Percentiles rank a stretch among this genome's conserved stretches.
These are phyloP conservation scores for Pythium aristosporum DNA, from an alignment of 352 stramenopile genomes.

Conservation along the genomic window DNA sequence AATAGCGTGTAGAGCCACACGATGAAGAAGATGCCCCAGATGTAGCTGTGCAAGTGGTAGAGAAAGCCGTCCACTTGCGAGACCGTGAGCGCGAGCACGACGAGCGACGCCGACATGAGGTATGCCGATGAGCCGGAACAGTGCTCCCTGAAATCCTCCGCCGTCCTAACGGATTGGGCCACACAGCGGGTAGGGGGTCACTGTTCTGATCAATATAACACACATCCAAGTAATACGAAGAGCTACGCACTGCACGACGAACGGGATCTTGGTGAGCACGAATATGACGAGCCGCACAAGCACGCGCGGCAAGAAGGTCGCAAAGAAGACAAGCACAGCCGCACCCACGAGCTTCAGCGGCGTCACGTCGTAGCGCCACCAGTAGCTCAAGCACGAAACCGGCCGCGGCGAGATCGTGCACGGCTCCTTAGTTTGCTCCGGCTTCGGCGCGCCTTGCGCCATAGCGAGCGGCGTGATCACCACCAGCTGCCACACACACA, in stretches of 20 bases:
- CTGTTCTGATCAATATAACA: neutral
- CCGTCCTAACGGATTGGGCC: constrained; percentile 45
- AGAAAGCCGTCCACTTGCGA: constrained; percentile 64
- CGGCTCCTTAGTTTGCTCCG: constrained; percentile 2
- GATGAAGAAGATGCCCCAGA: constrained; percentile 89
- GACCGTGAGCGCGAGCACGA: constrained; percentile 57
- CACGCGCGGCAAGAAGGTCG: constrained; percentile 83
- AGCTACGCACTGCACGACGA: constrained; percentile 70
- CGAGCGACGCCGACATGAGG: constrained; percentile 79
- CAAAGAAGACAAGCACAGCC: constrained; percentile 82
- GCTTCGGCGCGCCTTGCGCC: constrained; percentile 9
- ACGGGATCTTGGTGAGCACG: constrained; percentile 83
- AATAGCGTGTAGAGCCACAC: constrained; percentile 89
- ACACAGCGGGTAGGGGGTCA: too few species aligned
- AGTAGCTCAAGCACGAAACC: constrained; percentile 38
- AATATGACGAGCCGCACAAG: constrained; percentile 84
- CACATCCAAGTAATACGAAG: neutral
- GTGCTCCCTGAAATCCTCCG: constrained; percentile 78
- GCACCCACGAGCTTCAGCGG: constrained; percentile 50
- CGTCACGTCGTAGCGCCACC: constrained; percentile 46
- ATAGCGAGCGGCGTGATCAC: neutral
- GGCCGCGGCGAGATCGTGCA: constrained; percentile 18
- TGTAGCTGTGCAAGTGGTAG: constrained; percentile 75
- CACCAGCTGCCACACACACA: neutral
- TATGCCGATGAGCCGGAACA: constrained; percentile 82